Base-by-base conservation (phyloP, 1,284 basidiomycete species). In the Rhodotorula sp. region DNA sequence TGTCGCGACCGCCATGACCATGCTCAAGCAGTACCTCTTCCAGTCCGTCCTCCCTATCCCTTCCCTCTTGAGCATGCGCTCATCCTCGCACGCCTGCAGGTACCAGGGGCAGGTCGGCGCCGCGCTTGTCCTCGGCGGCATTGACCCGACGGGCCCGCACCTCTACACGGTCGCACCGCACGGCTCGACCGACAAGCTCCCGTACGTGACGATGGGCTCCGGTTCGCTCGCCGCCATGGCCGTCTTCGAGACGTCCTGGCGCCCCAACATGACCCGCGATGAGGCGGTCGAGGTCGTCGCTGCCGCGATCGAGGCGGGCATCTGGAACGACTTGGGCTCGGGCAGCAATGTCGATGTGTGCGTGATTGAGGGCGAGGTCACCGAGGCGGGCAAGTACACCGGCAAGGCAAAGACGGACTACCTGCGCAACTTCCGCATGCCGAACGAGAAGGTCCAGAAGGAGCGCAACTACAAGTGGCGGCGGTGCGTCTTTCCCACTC, bases 201-300 rank as follows among this genome's bases (percentile, higher is more conserved):
- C 97, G 0, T 99, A 97, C 79, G 96, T 99, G 44, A 98, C 97
- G 0, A 99, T 99, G 96, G 97, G 97, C 46, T 94, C 91, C 9
- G 97, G 97, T 72, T 91, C 88, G 78, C 85, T 98, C 61, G 97
- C 97, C 4, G 97, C 96, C 36, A 99, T 99, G 97, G 93, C 95
- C 25, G 91, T 99, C 22, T 99, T 99, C 78, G 97, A 99, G 82
- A 89, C 87, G 66, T 82, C 85, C 22, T 99, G 94, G 94, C 86
- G 85, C 79, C 86, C 92, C 54, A 85, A 92, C 81, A 88, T 99
- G 88, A 86, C 88, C 78, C 87, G 91, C 61, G 85, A 88, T 67
- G 90, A 91, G 59, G 96, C 95, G 1, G 87, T 98, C 69, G 84
- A 85, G 32, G 86, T 99, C 21, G 95, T 98, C 32, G 88, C 90